Base-by-base conservation (phyloP, 169 alveolate species). In the Ichthyophthirius multifiliis region DNA sequence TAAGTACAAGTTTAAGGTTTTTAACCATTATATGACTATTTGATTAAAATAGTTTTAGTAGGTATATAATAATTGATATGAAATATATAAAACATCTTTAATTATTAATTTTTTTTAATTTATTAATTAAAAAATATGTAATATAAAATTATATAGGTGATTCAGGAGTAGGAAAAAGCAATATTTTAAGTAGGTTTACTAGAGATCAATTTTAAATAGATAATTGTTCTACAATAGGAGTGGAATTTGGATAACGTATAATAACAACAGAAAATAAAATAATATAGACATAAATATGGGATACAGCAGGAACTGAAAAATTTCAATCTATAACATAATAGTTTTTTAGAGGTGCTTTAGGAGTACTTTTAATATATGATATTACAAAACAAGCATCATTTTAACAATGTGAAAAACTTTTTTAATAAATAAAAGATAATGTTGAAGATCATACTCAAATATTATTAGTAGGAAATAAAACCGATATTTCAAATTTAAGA, bases 181-280 rank as follows among this genome's bases (percentile, higher is more conserved):
- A 88, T 75, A 63, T 92, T 0, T 75, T 93, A 37, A 83, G 93
- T 16, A 83, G 90, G 82, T 93, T 86, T 79, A 89, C 92, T 20
- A 93, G 91, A 78, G 89, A 90, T 9, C 85, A 86, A 16, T 88
- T 90, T 30, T 87, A 90, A 30, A 80, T 85, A 1, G 90, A 90
- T 32, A 82, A 91, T n/a, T 55, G 81, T n/a, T 89, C 94, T 18
- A 93, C 97, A 12, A 93, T 93, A 31, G 97, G 95, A 20, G 94
- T 93, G 0, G 97, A 93, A 83, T 90, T 90, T 83, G 97, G 93
- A 4, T 82, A 94, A 30, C 30, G 74, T 23, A 35, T 86, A 63
- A 83, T 85, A 23, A 41, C 34, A 43, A 76, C 71, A n/a, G 92
- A 88, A 27, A 88, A 76, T 27, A 63, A 47, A 37, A 41, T 34